phyloP scores from a whole-genome alignment of 2,329 filamentous ascomycete species.

The Xylariales sp. region DNA sequence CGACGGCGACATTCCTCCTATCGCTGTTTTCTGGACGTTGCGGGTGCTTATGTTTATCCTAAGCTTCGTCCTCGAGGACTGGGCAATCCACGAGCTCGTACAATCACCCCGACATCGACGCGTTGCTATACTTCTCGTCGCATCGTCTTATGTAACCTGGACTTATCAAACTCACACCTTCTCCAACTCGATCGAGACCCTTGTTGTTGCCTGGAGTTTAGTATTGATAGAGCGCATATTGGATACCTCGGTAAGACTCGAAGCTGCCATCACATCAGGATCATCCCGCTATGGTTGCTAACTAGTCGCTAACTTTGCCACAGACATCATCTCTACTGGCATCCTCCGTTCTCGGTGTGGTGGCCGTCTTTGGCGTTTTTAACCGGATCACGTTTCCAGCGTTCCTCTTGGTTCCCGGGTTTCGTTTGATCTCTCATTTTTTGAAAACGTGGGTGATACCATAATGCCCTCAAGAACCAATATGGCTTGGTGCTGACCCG shows the following conservation, averaged over 20 bases:
- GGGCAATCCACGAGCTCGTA: conserved; percentile 91
- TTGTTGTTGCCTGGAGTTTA: conserved; percentile 88
- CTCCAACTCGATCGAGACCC: conserved; percentile 93
- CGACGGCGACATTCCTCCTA: conserved; percentile 74
- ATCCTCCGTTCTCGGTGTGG: conserved; percentile 72
- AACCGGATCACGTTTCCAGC: conserved; percentile 97
- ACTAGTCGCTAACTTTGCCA: conserved; percentile 30
- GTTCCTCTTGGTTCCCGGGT: conserved; percentile 78
- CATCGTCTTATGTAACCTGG: conserved; percentile 98
- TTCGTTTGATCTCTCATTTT: conserved; percentile 83
- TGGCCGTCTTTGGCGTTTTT: conserved; percentile 83
- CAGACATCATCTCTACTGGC: conserved; percentile 72
- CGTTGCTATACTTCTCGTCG: conserved; percentile 76
- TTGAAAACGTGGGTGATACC: conserved; percentile 71
- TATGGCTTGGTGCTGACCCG: conserved; percentile 10
- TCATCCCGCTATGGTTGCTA: conserved; percentile 1
- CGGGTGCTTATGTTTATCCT: conserved; percentile 88
- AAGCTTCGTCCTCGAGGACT: conserved; percentile 96
- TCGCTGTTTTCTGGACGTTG: conserved; percentile 83
- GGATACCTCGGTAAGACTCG: conserved; percentile 64
- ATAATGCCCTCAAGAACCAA: not conserved
- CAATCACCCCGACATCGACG: conserved; percentile 67
- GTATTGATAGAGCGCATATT: conserved; percentile 86
- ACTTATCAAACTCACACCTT: conserved; percentile 98
- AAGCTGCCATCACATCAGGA: not conserved